These are phyloP conservation scores for Rhododendron williamsianum DNA, from an alignment of 148 eudicot species.

Conservation along the genomic window DNA sequence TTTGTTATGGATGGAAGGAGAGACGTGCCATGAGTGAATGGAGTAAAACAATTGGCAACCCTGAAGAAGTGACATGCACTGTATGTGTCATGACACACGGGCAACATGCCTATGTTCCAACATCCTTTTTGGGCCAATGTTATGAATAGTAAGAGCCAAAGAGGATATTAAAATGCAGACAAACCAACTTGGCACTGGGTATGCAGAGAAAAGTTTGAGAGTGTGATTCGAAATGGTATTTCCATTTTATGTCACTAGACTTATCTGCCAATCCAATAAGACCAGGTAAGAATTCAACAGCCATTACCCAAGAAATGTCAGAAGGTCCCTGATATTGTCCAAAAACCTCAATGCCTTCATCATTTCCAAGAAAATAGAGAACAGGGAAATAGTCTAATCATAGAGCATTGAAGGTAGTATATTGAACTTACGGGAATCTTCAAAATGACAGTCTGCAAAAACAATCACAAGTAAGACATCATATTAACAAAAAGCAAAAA, in stretches of 20 bases:
- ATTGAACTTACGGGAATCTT: constrained; percentile 59
- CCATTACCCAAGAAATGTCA: not conserved
- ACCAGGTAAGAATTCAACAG: not conserved
- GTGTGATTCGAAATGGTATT: not conserved
- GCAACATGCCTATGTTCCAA: not conserved
- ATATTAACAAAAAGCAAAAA: not conserved
- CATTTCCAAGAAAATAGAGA: not conserved
- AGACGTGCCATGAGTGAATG: not conserved
- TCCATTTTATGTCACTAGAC: not conserved
- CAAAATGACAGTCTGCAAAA: constrained; percentile 62
- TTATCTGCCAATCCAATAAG: not conserved
- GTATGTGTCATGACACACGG: not conserved
- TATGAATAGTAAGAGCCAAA: not conserved
- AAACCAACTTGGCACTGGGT: not conserved
- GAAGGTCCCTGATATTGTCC: not conserved
- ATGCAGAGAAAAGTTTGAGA: not conserved
- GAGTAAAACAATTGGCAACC: not conserved
- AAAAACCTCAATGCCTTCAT: not conserved
- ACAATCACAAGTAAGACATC: constrained; percentile 1
- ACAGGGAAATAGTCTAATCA: not conserved
- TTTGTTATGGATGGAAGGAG: not conserved
- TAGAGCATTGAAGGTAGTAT: not conserved
- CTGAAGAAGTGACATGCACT: not conserved
- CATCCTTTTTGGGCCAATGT: not conserved
- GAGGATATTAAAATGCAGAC: not conserved